Evolutionary conservation across 208 protist genomes (phyloP), one percentile per base, ranked within the genome.

Genomic region (Leishmania amazonensis): DNA sequence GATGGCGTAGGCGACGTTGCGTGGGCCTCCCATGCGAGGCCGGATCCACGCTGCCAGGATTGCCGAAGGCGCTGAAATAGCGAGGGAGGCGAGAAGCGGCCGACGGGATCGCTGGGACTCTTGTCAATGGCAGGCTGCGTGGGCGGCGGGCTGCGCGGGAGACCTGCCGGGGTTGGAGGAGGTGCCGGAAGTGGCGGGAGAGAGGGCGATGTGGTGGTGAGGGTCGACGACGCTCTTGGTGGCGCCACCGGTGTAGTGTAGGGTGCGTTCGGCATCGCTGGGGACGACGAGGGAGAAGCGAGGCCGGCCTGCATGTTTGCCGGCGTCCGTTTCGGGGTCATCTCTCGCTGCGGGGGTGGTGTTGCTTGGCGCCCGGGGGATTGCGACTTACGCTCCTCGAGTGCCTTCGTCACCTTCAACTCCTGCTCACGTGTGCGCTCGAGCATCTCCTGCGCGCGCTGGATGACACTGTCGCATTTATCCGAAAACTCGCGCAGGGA

Each of bases 381-480:
- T 68, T 87, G 81, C 31, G 86, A 86, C 62, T 84, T 68, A 35
- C 89, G 87, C 57, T 86, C 79, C 81, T 89, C 83, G 28, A 95
- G 83, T 28, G 83, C 85, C 38, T 58, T 78, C 35, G 75, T 73
- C 62, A 86, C 81, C 40, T 64, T 19, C 58, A 78, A 53, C 81
- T 90, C 84, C 78, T 92, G 86, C 49, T 85, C 80, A 11, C 71
- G 79, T 28, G 89, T 81, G 9, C 84, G 76, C 57, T 90, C 84
- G 11, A 96, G 87, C 65, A 96, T 79, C 47, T 81, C 78, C 57
- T 93, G 78, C 1, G 89, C 92, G 28, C 90, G 90, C 71, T 87
- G 76, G 13, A 92, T 78, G 53, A 90, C 89, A 21, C 77, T 81
- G 80, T 93, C 89, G 40, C 92, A 95, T 53, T 86, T 72, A 5